phyloP scores from a whole-genome alignment of 2,329 filamentous ascomycete genomes.

The Fusarium sororula region DNA sequence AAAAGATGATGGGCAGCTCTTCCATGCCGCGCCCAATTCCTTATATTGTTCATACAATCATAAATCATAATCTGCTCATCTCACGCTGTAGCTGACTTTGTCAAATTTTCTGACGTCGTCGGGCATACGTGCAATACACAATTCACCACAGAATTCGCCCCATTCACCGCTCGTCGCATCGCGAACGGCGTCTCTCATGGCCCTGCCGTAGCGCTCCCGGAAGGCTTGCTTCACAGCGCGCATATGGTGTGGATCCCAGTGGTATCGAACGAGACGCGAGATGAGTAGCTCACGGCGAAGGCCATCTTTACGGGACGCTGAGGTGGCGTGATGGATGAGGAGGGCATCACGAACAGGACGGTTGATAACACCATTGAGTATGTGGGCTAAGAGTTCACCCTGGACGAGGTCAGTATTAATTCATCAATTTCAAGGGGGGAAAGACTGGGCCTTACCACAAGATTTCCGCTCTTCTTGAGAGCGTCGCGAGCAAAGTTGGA shows the following conservation, averaged over 20 bases:
- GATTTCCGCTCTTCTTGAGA: slow-evolving; percentile 86
- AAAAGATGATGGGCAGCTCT: slow-evolving; percentile 10
- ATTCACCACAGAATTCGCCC: slow-evolving; percentile 76
- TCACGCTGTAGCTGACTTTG: slow-evolving; percentile 43
- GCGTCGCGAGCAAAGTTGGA: slow-evolving; percentile 90
- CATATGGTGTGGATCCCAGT: slow-evolving; percentile 91
- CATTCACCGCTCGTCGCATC: slow-evolving; percentile 81
- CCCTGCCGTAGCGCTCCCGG: slow-evolving; percentile 76
- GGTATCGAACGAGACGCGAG: slow-evolving; percentile 84
- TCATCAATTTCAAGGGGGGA: not conserved
- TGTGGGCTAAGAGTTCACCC: slow-evolving; percentile 94
- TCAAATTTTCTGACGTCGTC: slow-evolving; percentile 66
- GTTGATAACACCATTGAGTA: slow-evolving; percentile 97
- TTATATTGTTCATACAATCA: slow-evolving; percentile 6
- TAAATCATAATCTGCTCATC: slow-evolving; percentile 10
- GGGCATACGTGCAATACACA: slow-evolving; percentile 71
- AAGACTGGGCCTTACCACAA: slow-evolving; percentile 76
- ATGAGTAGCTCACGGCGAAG: slow-evolving; percentile 88
- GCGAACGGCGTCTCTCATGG: slow-evolving; percentile 80
- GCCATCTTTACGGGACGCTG: slow-evolving; percentile 73
- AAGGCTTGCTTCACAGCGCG: slow-evolving; percentile 83
- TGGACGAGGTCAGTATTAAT: slow-evolving; percentile 50
- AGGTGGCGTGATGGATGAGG: slow-evolving; percentile 89
- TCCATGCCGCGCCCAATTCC: not conserved
- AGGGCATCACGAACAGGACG: slow-evolving; percentile 92